Evolutionary conservation across 1,284 basidiomycete species (phyloP), one percentile per base, ranked within the genome.

Genomic region (Taiwanofungus camphoratus): DNA sequence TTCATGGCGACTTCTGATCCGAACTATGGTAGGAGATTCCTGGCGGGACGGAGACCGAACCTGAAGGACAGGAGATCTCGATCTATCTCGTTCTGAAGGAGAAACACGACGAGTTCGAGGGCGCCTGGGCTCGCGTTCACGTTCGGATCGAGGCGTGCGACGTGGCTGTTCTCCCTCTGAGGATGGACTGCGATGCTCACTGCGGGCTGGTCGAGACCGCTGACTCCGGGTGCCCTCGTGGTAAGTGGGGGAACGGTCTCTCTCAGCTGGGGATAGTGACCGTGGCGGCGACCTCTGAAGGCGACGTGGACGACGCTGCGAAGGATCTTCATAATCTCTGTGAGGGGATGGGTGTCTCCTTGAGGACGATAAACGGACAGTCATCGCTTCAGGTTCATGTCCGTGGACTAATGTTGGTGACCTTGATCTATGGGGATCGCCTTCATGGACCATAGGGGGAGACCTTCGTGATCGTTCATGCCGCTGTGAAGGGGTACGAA

Each of bases 1-100:
- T 18, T 5, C 12, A 34, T n/a, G 29, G 11, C 12, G 36, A 22
- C 21, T 22, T 12, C 36, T 3, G 37, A n/a, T n/a, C n/a, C 11
- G 35, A 30, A 22, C 22, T 24, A 21, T 24, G 21, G 12, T 36
- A n/a, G 18, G 45, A 39, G 3, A 35, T 21, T n/a, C 39, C n/a
- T 15, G 35, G 26, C 21, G 35, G 6, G 49, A 50, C 3, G 49
- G 49, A 12, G 45, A 36, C 15, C 45, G 45, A 18, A 50, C 45
- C 22, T 22, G 29, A 11, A 42, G 39, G 33, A 29, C 27, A 5
- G 26, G 34, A 11, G 31, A 33, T 11, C 31, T 16, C 16, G 31
- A 8, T n/a, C n/a, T n/a, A n/a, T n/a, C n/a, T n/a, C n/a, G n/a
- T n/a, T n/a, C n/a, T n/a, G n/a, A n/a, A 6, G 31, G 31, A 11